Evolutionary conservation across 2,329 filamentous ascomycete species (phyloP), one percentile per base, ranked within the genome.

Genomic region (Ambrosiella cleistominuta): DNA sequence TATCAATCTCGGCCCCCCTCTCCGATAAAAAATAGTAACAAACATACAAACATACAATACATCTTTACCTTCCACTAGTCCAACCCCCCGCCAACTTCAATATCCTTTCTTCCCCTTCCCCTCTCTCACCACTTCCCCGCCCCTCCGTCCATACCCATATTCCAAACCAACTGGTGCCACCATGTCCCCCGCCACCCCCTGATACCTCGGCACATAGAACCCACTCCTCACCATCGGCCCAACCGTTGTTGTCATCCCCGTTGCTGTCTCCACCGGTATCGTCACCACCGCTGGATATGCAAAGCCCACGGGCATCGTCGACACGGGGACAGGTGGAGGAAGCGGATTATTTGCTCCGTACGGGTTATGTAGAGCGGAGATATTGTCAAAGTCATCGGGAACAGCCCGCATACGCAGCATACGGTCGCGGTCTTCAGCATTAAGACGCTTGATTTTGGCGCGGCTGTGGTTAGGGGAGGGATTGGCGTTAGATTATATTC

Each of bases 351-450:
- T 76, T 5, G 81, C 80, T 8, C 81, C 81, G 62, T 84, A 84
- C 3, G 80, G 80, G 17, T 80, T 83, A 66, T 85, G 82, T 13
- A 86, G 70, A 12, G 82, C 82, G 65, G 83, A 80, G 2, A 85
- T 75, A 63, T 82, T 85, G 67, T 85, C 82, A 62, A 86, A 86
- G 63, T 82, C 81, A 62, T 85, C 81, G 7, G 82, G 82, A 3
- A 86, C 79, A 2, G 82, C 81, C 58, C 81, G 75, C 80, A 85
- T 85, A 68, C 83, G 82, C 66, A 86, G 80, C 77, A 85, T 82
- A 59, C 81, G 75, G 61, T 86, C 81, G 53, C 82, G 77, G 65
- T 86, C 82, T 67, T 85, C 81, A n/a, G 75, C 80, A 63, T 78
- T 84, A 62, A 85, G 72, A 52, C 82, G 76, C 74, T 86, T 86